phyloP scores from a whole-genome alignment of 306 rosid genomes.

The Cicer arietinum region DNA sequence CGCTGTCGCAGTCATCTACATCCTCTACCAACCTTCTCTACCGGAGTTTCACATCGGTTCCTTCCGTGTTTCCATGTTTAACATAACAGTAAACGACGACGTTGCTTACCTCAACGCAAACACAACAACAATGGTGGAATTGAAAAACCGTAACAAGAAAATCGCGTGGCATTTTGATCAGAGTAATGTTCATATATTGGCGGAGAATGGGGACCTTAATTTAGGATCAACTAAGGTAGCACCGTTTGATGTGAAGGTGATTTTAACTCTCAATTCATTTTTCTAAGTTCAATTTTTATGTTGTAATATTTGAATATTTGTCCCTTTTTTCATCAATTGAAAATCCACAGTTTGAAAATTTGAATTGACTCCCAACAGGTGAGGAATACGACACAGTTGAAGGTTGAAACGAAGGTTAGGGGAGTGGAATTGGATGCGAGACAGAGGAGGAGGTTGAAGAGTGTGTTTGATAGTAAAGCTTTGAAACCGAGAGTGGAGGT shows the following conservation, averaged over 20 bases:
- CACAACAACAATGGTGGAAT: constrained; percentile 54
- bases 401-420: constrained; percentile 52
- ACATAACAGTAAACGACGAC: constrained; percentile 50
- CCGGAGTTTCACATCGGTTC: constrained; percentile 68
- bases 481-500: constrained; percentile 55
- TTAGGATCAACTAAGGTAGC: constrained; percentile 43
- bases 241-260: constrained; percentile 48
- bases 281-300: too few relatives aligned
- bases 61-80: constrained; percentile 54
- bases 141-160: constrained; percentile 59
- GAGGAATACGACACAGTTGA: constrained; percentile 49
- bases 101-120: constrained; percentile 58
- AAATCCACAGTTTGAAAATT: too few relatives aligned
- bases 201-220: constrained; percentile 26
- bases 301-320: too few relatives aligned
- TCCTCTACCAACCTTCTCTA: constrained; percentile 58
- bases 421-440: constrained; percentile 44
- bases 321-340: too few relatives aligned
- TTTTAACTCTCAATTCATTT: too few relatives aligned
- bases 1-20: constrained; percentile 60
- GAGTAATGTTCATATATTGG: constrained; percentile 14
- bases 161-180: constrained; percentile 50
- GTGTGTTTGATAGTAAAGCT: constrained; percentile 42
- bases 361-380: too few relatives aligned
- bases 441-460: constrained; percentile 49